Conservation (phyloP, 305 asterid species). For the Solanum hybrid region DNA sequence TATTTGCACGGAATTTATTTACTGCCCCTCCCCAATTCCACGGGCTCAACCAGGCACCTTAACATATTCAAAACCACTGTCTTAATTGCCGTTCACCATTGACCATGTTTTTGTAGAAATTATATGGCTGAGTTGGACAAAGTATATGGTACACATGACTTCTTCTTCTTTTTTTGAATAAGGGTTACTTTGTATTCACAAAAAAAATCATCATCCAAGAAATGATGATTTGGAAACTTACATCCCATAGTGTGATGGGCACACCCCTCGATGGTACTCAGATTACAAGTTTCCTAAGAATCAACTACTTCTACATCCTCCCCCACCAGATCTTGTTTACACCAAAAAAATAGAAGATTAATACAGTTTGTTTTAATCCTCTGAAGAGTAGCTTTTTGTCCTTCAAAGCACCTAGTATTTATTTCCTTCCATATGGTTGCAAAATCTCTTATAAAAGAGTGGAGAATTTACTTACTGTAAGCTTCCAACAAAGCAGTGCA, state of each 20-base stretch:
- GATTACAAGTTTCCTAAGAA: neutral
- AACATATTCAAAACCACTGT: neutral
- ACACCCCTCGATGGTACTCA: neutral
- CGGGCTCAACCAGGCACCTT: neutral
- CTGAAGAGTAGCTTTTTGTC: neutral
- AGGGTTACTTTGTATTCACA: neutral
- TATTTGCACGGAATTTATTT: neutral
- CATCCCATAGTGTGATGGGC: neutral
- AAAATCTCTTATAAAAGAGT: neutral
- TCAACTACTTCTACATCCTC: neutral
- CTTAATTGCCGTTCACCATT: neutral
- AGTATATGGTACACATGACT: neutral
- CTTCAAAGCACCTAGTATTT: neutral
- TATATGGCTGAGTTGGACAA: neutral
- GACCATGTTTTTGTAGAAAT: neutral
- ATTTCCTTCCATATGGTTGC: neutral
- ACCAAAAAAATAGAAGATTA: neutral
- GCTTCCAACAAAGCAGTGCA: constrained; percentile 96
- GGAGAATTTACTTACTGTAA: constrained; percentile 49
- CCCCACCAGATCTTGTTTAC: neutral
- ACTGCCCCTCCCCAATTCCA: neutral
- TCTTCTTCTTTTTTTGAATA: neutral
- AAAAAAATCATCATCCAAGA: neutral
- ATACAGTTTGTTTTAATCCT: neutral
- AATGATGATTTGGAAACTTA: neutral